Conservation (phyloP, 192 early-diverging fungal species). For the Pecoramyces ruminantium region DNA sequence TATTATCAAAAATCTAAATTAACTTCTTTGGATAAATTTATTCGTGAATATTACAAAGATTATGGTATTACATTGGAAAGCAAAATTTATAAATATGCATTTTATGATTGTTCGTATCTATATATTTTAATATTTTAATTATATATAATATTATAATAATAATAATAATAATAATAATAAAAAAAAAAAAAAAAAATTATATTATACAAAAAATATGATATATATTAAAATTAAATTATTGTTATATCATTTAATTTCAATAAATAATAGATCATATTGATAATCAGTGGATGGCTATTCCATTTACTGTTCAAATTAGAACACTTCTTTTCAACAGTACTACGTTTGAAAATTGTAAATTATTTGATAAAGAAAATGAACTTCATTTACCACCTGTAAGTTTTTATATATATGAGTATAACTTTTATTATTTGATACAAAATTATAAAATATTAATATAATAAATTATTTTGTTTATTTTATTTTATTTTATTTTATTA, state of each 20-base stretch:
- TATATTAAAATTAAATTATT: too few relatives aligned
- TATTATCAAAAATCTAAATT: background rate
- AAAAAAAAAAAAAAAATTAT: too few relatives aligned
- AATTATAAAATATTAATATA: too few relatives aligned
- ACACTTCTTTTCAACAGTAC: background rate
- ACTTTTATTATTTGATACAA: too few relatives aligned
- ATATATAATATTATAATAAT: too few relatives aligned
- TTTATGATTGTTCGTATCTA: background rate
- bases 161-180: too few relatives aligned
- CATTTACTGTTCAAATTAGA: background rate
- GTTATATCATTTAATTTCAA: too few relatives aligned
- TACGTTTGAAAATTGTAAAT: background rate
- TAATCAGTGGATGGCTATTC: background rate
- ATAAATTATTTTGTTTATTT: too few relatives aligned
- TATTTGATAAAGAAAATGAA: background rate
- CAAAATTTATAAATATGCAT: background rate
- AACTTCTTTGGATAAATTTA: background rate
- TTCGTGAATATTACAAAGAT: background rate
- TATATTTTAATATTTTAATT: background rate
- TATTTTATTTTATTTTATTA: too few relatives aligned
- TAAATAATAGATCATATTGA: background rate
- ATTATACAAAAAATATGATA: too few relatives aligned
- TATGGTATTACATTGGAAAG: background rate
- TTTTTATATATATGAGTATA: too few relatives aligned
- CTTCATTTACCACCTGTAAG: background rate